Evolutionary conservation across 495 filamentous ascomycete genomes (phyloP), one percentile per base, ranked within the genome.

Genomic region (Penicillium lagena): DNA sequence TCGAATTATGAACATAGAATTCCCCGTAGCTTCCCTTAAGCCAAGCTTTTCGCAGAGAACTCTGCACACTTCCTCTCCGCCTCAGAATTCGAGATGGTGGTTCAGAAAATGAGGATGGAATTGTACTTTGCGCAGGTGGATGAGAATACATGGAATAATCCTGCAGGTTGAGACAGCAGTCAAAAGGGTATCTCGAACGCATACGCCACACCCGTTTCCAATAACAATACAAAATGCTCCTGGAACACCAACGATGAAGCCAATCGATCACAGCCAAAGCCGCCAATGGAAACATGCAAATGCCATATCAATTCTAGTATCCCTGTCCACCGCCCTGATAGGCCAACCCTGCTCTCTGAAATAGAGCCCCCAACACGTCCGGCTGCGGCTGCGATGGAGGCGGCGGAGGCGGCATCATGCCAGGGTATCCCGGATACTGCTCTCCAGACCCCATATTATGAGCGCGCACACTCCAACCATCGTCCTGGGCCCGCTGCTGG

Each of bases 401-500:
- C 11, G 40, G 43, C 34, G 42, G 50, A 17, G 39, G 51, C 27
- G 54, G 44, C 35, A 40, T 29, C 52, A 52, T 52, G 10, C 33
- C 33, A 36, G 52, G 49, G 37, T 54, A 47, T 45, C 40, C 11
- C 28, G 44, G 43, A 12, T 53, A 38, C 42, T 45, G 37, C 11
- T 55, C 53, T 15, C 12, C 41, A 11, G 58, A 59, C 14, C 44
- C 42, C 17, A 66, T 39, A 50, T 68, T 65, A 50, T 77, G 65
- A 33, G 71, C 71, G 15, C 62, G 63, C 9, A 73, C 65, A 49
- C 67, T 75, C 68, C 70, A 77, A 9, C 50, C 73, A 47, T 73
- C 66, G 52, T 79, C 75, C 37, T 73, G 62, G 12, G 67, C 66
- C 14, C 74, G 63, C 52, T 79, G 75, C 47, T 76, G 73, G 7